Evolutionary conservation across 2,329 filamentous ascomycete genomes (phyloP), one percentile per base, ranked within the genome.

Genomic region (Exserohilum rostratum): DNA sequence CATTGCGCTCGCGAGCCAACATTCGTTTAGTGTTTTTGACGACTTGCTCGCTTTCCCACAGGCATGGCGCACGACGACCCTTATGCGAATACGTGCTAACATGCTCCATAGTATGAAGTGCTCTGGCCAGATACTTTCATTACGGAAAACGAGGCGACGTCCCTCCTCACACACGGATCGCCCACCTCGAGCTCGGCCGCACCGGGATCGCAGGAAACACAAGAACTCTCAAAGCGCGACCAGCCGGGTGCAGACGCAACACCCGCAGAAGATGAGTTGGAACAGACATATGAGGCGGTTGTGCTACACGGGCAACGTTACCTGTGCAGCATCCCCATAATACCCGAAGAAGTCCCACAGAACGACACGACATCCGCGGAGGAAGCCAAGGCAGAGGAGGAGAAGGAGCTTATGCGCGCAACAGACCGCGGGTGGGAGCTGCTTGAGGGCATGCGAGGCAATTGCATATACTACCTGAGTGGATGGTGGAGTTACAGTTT

Each of bases 401-500:
- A 90, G 57, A 89, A 88, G 59, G 92, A 96, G 75, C 83, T 96
- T 9, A 85, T 83, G 35, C 86, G 90, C 22, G 93, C 92, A 1
- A 90, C 88, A 1, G 83, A 86, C 29, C 87, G 87, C 44, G 93
- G 93, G 5, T 90, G 90, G 83, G 89, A 95, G 68, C 82, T 97
- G 18, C 80, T 97, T 46, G 84, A 85, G 60, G 86, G 87, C 22
- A 88, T 97, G 76, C 85, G 93, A 48, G 89, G 87, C 3, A 83
- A 84, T 46, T 97, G 93, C 74, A 84, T 97, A 60, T 96, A 93
- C 78, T 90, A 86, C 72, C 78, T 92, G 61, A 90, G 87, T 1
- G 93, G 93, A 0, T 97, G 93, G 93, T 97, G 93, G 93, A 95
- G 90, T 70, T 97, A 97, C 77, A 90, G 88, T 65, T 96, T 96